Evolutionary conservation across 345 rosid species (phyloP), one percentile per base, ranked within the genome.

Genomic region (Arabis alpina): DNA sequence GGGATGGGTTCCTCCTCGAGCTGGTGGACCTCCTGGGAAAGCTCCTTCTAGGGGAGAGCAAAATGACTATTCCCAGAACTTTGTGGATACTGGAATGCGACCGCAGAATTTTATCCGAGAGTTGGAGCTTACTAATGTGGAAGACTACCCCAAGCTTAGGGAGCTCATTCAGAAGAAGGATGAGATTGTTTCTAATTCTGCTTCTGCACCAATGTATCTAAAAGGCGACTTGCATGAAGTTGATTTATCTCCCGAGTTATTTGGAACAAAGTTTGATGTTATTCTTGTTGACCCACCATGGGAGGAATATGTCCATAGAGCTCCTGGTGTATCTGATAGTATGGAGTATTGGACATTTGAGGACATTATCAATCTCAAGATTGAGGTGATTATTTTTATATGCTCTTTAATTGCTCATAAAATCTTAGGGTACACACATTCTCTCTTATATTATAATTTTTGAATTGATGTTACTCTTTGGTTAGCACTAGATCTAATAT

Each of bases 1-100:
- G 69, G 88, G 86, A 58, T 94, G 98, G 99, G 84, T 77, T 73
- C 96, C 95, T 79, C 82, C 91, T 58, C 83, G 98, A 79, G 76
- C 80, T 28, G 75, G 87, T 74, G 99, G 90, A 66, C 84, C 86
- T 75, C 78, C 90, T 56, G 88, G 90, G 45, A 91, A 87, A 83
- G 97, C 98, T 64, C 99, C 99, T 76, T 94, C 98, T 40, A 86
- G 97, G 71, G 98, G 99, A 76, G 99, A 92, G 82, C 98, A 92
- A 80, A 94, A 94, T 82, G 99, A 94, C 82, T 94, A 94, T 84
- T 94, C 98, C 48, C 98, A 92, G 73, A 94, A 94, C 84, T 94
- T 91, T 84, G 99, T 94, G 69, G 99, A 94, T 76, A 94, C 99
- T 75, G 99, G 98, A 39, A 87, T 89, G 98, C 86, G 97, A 10